Evolutionary conservation across 495 filamentous ascomycete species (phyloP), one percentile per base, ranked within the genome.

Genomic region (Hypoxylon fragiforme): DNA sequence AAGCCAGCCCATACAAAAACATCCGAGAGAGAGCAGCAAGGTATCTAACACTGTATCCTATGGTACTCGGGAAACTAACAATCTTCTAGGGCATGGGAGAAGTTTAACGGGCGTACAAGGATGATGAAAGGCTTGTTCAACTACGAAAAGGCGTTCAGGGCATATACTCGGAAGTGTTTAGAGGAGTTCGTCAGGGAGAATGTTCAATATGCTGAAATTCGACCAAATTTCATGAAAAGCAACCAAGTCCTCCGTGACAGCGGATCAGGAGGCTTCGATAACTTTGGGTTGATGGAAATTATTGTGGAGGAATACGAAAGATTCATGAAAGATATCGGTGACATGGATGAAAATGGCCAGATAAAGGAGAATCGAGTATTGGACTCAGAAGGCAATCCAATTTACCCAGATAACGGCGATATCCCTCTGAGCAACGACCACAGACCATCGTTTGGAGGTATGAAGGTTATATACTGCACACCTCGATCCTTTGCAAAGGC

Each of bases 51-150:
- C 14, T 11, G 13, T 4, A 41, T 28, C 41, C 2, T 28, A n/a
- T n/a, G n/a, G n/a, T n/a, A n/a, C n/a, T n/a, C n/a, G n/a, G n/a
- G n/a, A n/a, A 38, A 38, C 46, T 66, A 26, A 61, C 49, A 13
- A 32, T 7, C 18, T 39, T 32, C 13, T 37, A 82, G 78, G 1
- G 77, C 79, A 34, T 82, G 79, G 79, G 70, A 78, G 31, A 73
- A 72, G 44, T 82, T 82, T 52, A 78, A 80, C 54, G 68, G 69
- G 22, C 70, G 79, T 3, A 82, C 80, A 18, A 76, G 77, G 45
- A 80, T 82, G 77, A 81, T 82, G 78, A 82, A 82, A 49, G 80
- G 80, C 0, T 60, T 82, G n/a, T 81, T 81, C 66, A 80, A 78
- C 44, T 82, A 82, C 39, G 70, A 74, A 60, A 73, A 67, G 1